These are phyloP conservation scores for Volutella citrinella DNA, from an alignment of 2,329 filamentous ascomycete genomes.

Conservation along the genomic window DNA sequence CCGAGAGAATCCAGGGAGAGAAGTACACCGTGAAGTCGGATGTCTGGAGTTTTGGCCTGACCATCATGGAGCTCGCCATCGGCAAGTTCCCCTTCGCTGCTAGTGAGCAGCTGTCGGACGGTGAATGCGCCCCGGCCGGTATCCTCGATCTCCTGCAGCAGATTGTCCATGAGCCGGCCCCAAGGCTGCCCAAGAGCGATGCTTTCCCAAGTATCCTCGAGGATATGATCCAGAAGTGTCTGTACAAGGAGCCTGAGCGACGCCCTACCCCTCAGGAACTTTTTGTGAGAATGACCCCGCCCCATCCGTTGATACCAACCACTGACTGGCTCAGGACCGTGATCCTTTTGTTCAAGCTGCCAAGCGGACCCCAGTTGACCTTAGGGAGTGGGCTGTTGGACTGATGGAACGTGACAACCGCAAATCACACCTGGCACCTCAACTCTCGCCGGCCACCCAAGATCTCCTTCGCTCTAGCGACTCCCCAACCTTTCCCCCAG, in stretches of 20 bases:
- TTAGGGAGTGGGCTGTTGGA: conserved; percentile 88
- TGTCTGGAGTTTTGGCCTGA: conserved; percentile 96
- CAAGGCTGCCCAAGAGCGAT: conserved; percentile 91
- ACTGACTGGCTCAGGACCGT: conserved; percentile 63
- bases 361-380: conserved; percentile 91
- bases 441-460: conserved; percentile 73
- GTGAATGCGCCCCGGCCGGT: conserved; percentile 81
- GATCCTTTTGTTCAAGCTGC: conserved; percentile 95
- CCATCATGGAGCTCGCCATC: conserved; percentile 95
- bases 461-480: conserved; percentile 67
- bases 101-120: conserved; percentile 67
- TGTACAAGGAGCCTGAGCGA: conserved; percentile 84
- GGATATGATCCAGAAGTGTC: conserved; percentile 94
- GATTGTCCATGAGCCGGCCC: conserved; percentile 94
- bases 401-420: conserved; percentile 95
- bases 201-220: conserved; percentile 94
- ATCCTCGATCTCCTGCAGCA: conserved; percentile 95
- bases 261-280: conserved; percentile 91
- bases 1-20: conserved; percentile 94
- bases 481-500: conserved; percentile 48
- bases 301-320: neutral
- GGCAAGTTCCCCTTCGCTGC: conserved; percentile 93
- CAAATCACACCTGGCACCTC: conserved; percentile 86
- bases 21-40: conserved; percentile 98
- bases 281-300: conserved; percentile 61